Conservation (phyloP, 2,329 filamentous ascomycete genomes). For the Colletotrichum sublineola region DNA sequence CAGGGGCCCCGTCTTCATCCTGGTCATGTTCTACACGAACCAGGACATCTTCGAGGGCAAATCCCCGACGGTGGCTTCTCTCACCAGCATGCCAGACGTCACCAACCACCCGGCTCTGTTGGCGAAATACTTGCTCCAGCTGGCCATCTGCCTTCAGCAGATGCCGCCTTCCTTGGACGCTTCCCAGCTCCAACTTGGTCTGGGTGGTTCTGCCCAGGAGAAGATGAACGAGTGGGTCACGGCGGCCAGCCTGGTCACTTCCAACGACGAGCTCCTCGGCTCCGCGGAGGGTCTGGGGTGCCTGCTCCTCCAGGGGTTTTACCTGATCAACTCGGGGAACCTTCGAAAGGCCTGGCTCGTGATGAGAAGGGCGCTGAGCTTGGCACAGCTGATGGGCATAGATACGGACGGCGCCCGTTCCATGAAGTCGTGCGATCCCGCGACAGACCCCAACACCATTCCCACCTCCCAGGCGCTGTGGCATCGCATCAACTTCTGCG, state of each 20-base stretch:
- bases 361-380: slow-evolving; percentile 61
- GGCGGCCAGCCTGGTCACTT: slow-evolving; percentile 57
- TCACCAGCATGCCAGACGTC: slow-evolving; percentile 49
- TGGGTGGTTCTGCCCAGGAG: slow-evolving; percentile 44
- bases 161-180: slow-evolving; percentile 52
- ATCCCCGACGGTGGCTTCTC: slow-evolving; percentile 46
- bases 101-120: slow-evolving; percentile 62
- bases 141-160: slow-evolving; percentile 62
- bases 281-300: slow-evolving; percentile 67
- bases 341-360: slow-evolving; percentile 67
- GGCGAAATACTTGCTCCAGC: slow-evolving; percentile 61
- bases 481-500: slow-evolving; percentile 63
- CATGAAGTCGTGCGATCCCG: slow-evolving; percentile 56
- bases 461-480: slow-evolving; percentile 53
- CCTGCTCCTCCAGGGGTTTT: slow-evolving; percentile 62
- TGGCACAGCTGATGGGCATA: slow-evolving; percentile 66
- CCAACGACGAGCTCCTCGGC: slow-evolving; percentile 65
- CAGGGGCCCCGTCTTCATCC: slow-evolving; percentile 46
- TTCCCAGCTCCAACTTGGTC: slow-evolving; percentile 48
- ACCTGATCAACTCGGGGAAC: slow-evolving; percentile 66
- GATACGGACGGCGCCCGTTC: slow-evolving; percentile 51
- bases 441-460: slow-evolving; percentile 48
- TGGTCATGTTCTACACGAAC: slow-evolving; percentile 47
- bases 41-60: slow-evolving; percentile 50
- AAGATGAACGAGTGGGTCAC: slow-evolving; percentile 52